Conservation (phyloP, 192 early-diverging fungal genomes). For the Coemansia sp. region DNA sequence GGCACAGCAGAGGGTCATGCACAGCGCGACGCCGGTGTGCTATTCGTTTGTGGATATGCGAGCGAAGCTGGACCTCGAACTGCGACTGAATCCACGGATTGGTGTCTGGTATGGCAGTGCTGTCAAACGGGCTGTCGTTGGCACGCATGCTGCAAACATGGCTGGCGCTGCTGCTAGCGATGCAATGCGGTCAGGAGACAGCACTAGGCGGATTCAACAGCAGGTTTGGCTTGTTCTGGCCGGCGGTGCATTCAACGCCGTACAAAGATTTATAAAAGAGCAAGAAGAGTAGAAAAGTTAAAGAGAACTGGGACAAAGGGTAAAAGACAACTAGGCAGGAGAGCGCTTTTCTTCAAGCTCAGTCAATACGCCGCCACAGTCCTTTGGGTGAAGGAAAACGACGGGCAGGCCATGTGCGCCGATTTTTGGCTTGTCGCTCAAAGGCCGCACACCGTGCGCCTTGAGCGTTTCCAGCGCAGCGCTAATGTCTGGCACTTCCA, state of each 20-base stretch:
- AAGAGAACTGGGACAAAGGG: conserved; percentile 2
- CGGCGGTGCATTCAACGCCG: not conserved
- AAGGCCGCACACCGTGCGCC: conserved; percentile 61
- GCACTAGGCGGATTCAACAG: not conserved
- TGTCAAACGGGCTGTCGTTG: not conserved
- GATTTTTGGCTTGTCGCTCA: conserved; percentile 75
- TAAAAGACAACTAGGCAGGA: not conserved
- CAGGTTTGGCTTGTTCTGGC: not conserved
- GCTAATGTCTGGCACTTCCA: conserved; percentile 71
- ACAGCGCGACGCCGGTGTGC: conserved; percentile 20
- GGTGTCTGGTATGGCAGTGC: not conserved
- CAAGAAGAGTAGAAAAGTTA: not conserved
- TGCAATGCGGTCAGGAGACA: not conserved
- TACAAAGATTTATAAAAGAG: not conserved
- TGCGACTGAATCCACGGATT: conserved; percentile 21
- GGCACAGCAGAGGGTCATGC: conserved; percentile 41
- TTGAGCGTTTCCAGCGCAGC: conserved; percentile 67
- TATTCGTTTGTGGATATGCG: conserved; percentile 11
- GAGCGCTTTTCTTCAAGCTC: conserved; percentile 60
- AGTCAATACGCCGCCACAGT: conserved; percentile 79
- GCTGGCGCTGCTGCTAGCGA: not conserved
- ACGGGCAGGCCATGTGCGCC: conserved; percentile 80
- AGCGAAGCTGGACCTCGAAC: not conserved
- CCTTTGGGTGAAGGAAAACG: conserved; percentile 80
- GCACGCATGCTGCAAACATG: conserved; percentile 17